These are phyloP conservation scores for Suillus subluteus DNA, from an alignment of 768 basidiomycete genomes.

Conservation along the genomic window DNA sequence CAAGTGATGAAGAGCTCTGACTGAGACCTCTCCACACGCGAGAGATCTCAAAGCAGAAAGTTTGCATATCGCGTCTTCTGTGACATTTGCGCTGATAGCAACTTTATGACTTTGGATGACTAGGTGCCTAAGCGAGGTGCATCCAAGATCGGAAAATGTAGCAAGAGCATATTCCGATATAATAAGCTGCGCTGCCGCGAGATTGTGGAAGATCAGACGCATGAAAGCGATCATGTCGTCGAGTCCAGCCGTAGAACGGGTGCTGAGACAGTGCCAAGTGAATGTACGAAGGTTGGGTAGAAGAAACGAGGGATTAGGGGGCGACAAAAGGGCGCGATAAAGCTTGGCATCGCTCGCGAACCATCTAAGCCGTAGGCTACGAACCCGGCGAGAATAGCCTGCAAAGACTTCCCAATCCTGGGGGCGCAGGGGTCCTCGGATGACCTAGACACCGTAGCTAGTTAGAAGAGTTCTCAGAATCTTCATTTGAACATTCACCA, in stretches of 20 bases:
- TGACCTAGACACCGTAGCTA: slow-evolving; percentile 18
- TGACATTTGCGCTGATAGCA: slow-evolving; percentile 6
- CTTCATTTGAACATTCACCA: slow-evolving; percentile 2
- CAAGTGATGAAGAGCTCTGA: slow-evolving; percentile 3
- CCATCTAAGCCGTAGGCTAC: slow-evolving; percentile 35
- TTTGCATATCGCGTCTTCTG: not conserved
- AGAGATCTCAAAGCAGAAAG: slow-evolving; percentile 3
- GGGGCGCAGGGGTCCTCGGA: slow-evolving; percentile 23
- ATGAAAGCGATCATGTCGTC: slow-evolving; percentile 28
- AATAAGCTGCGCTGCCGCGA: not conserved
- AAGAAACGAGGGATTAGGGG: slow-evolving; percentile 20
- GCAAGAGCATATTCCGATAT: slow-evolving; percentile 5
- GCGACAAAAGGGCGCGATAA: slow-evolving; percentile 21
- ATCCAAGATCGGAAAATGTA: slow-evolving; percentile 2
- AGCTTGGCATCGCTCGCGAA: slow-evolving; percentile 26
- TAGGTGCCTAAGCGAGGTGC: slow-evolving; percentile 2
- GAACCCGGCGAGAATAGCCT: slow-evolving; percentile 32
- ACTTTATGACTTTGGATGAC: not conserved
- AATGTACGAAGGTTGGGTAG: slow-evolving; percentile 32
- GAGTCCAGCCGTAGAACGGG: slow-evolving; percentile 15
- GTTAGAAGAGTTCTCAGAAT: not conserved
- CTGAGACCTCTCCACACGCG: not conserved
- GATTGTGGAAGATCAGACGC: slow-evolving; percentile 24
- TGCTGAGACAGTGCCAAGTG: slow-evolving; percentile 16
- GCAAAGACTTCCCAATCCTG: slow-evolving; percentile 34